phyloP scores from a whole-genome alignment of 805 yeast genomes.

The Danielia oregonensis region DNA sequence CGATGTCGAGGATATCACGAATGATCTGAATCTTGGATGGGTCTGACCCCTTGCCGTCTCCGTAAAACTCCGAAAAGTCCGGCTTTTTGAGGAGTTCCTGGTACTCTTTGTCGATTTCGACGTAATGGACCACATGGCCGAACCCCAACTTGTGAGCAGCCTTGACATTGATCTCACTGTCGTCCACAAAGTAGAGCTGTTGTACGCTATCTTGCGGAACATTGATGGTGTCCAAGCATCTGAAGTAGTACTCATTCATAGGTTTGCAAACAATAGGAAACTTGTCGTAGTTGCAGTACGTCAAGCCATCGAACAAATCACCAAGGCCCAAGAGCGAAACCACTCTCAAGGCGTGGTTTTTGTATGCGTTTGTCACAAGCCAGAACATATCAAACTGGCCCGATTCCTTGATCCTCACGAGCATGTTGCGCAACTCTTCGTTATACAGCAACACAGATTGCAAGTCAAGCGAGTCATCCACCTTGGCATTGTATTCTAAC shows the following conservation, averaged over 20 bases:
- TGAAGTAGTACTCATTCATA: constrained; percentile 63
- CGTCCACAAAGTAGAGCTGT: constrained; percentile 76
- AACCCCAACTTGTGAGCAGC: constrained; percentile 74
- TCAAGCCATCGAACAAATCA: constrained; percentile 91
- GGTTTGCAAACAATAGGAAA: constrained; percentile 85
- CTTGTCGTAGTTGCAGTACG: constrained; percentile 80
- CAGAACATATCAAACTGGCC: constrained; percentile 70
- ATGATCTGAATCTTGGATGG: constrained; percentile 43
- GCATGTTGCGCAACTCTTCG: constrained; percentile 47
- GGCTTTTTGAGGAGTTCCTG: constrained; percentile 24
- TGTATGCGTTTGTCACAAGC: constrained; percentile 94
- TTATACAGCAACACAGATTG: constrained; percentile 72
- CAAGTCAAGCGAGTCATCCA: constrained; percentile 89
- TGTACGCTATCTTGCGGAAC: constrained; percentile 36
- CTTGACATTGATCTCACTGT: constrained; percentile 71
- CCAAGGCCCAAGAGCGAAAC: constrained; percentile 78
- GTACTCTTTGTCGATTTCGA: constrained; percentile 63
- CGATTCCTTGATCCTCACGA: constrained; percentile 39
- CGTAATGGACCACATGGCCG: constrained; percentile 65
- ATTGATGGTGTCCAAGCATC: constrained; percentile 64
- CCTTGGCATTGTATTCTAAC: constrained; percentile 78
- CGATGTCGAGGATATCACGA: constrained; percentile 56
- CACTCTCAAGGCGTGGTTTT: constrained; percentile 82
- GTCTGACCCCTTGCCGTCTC: constrained; percentile 27
- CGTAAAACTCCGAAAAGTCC: constrained; percentile 34